phyloP scores from a whole-genome alignment of 1,284 basidiomycete genomes.

The Schizophyllum amplum region DNA sequence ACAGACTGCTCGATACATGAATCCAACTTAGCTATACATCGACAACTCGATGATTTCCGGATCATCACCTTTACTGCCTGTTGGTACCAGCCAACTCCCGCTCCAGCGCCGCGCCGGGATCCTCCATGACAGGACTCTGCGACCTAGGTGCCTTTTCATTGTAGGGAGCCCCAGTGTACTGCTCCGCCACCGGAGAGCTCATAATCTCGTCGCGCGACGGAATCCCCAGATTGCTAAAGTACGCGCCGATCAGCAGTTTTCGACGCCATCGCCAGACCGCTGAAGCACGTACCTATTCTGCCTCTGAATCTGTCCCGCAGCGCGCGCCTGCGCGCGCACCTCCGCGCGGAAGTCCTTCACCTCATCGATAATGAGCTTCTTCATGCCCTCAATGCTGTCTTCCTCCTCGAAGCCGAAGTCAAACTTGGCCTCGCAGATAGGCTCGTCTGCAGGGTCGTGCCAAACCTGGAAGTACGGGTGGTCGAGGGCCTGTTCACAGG shows the following conservation, averaged over 20 bases:
- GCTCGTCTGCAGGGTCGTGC: conserved; percentile 94
- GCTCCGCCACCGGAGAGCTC: conserved; percentile 63
- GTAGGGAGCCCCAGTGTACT: conserved; percentile 45
- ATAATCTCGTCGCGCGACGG: conserved; percentile 75
- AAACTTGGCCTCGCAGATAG: conserved; percentile 74
- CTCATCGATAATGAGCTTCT: conserved; percentile 90
- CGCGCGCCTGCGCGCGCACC: conserved; percentile 73
- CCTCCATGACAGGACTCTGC: conserved; percentile 63
- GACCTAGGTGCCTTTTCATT: conserved; percentile 28
- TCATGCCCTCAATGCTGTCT: conserved; percentile 97
- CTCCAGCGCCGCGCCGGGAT: conserved; percentile 83
- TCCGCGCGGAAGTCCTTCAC: conserved; percentile 84
- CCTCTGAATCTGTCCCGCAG: conserved; percentile 57
- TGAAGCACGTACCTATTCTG: conserved; percentile 53
- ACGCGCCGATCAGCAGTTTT: conserved; percentile 4
- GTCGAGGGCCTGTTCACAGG: conserved; percentile 90
- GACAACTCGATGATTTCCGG: too few relatives aligned
- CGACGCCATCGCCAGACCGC: not conserved
- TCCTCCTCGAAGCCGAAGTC: conserved; percentile 98
- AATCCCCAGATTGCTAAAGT: conserved; percentile 51
- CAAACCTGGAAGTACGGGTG: conserved; percentile 93
- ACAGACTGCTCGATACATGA: too few relatives aligned
- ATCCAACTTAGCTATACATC: too few relatives aligned
- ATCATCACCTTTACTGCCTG: not conserved
- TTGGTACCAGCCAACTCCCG: conserved; percentile 71